Evolutionary conservation across 495 filamentous ascomycete genomes (phyloP).

Genomic region (Penicillium turbatum): DNA sequence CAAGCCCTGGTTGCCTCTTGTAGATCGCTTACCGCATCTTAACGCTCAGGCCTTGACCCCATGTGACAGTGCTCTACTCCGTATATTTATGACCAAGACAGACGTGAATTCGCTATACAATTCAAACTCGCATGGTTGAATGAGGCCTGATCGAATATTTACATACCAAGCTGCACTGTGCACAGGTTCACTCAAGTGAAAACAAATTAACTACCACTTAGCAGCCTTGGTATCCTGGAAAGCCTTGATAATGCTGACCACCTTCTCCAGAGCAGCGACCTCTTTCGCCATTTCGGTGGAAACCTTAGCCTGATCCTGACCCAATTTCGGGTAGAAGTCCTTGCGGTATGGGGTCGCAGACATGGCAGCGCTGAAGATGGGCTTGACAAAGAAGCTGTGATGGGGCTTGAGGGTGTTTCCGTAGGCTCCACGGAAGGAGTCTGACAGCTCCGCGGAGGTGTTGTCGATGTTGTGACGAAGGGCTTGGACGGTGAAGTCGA

Average conservation of each 20-base stretch:
- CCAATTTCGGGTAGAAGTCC: constrained; percentile 85
- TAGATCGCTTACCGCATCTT: too few relatives aligned
- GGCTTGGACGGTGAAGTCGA: constrained; percentile 85
- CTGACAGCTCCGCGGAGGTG: constrained; percentile 65
- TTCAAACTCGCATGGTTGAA: constrained; percentile 13
- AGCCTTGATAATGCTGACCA: constrained; percentile 67
- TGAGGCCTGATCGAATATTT: constrained; percentile 29
- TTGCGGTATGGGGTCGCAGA: constrained; percentile 84
- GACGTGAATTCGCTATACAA: constrained; percentile 17
- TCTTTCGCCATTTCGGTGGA: constrained; percentile 58
- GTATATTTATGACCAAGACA: not conserved
- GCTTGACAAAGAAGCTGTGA: constrained; percentile 82
- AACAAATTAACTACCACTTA: constrained; percentile 54
- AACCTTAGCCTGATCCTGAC: constrained; percentile 56
- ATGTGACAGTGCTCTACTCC: not conserved
- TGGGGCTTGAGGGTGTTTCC: constrained; percentile 79
- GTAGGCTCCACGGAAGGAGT: constrained; percentile 85
- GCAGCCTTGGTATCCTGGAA: constrained; percentile 66
- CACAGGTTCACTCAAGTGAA: constrained; percentile 7
- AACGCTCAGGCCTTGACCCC: too few relatives aligned
- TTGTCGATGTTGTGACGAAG: constrained; percentile 71
- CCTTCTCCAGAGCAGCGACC: constrained; percentile 68
- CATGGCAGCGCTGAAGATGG: constrained; percentile 89
- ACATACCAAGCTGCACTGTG: constrained; percentile 22
- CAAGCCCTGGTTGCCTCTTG: too few relatives aligned